Evolutionary conservation across 176 grass and related monocot species (phyloP), one percentile per base, ranked within the genome.

Genomic region (Oryza australiensis): DNA sequence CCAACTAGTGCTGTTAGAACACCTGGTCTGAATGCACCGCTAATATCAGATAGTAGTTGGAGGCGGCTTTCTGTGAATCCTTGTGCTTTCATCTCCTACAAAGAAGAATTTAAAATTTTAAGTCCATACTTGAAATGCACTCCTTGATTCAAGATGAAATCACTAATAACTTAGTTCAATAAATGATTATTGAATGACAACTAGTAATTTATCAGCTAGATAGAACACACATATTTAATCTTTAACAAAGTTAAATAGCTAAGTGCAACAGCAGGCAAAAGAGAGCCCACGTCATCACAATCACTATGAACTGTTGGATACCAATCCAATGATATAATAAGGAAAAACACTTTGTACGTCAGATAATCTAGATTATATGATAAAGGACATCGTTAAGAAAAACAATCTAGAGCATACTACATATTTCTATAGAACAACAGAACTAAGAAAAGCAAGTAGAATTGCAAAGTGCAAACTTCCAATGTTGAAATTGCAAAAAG

Each of bases 1-100:
- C 92, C 92, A 60, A 94, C 92, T 74, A 94, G 71, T 72, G 92
- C 92, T 35, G 89, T 94, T 72, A 94, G 84, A 67, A 91, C 62
- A 84, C 89, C 86, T 22, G 92, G 92, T 41, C 68, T 86, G 66
- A 94, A 94, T 38, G 92, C 83, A 82, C 92, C 88, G 75, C 92
- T 85, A 15, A 94, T 87, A 46, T 91, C 76, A 77, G 65, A 82
- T 32, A 94, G 76, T 65, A 94, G 81, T 64, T 91, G 92, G 34
- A 91, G 89, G 30, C 72, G 86, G 22, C 77, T 66, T 75, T 94
- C 86, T 16, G 88, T 55, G 37, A 91, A 40, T 70, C 89, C 92
- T 79, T 89, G 89, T 26, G 32, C 81, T 68, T 89, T 89, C 92
- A 94, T 94, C 87, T 87, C 86, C 92, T 94, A 82, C 86, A 81